Percentiles rank a stretch among this genome's conserved stretches.
These are phyloP conservation scores for Brettanomyces custersianus DNA, from an alignment of 805 yeast species.

Conservation along the genomic window DNA sequence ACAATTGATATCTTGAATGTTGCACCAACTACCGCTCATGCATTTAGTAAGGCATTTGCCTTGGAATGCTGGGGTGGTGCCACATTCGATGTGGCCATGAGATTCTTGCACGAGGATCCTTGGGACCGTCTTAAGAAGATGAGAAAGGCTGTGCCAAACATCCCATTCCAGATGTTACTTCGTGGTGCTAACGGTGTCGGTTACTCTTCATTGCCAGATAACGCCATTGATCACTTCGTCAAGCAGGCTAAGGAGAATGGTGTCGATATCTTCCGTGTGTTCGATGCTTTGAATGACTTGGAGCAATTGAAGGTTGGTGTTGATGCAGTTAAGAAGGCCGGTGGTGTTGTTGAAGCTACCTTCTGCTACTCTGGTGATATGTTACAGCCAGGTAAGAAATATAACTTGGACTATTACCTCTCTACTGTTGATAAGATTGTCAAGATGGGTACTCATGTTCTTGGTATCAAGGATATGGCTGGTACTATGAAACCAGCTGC, in stretches of 20 bases:
- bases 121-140: slow-evolving; percentile 91
- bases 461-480: slow-evolving; percentile 99
- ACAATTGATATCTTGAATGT: slow-evolving; percentile 85
- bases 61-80: slow-evolving; percentile 99
- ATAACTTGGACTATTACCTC: slow-evolving; percentile 85
- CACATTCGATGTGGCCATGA: slow-evolving; percentile 96
- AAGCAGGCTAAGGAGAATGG: slow-evolving; percentile 91
- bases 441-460: slow-evolving; percentile 87
- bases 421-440: slow-evolving; percentile 77
- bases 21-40: slow-evolving; percentile 91
- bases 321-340: slow-evolving; percentile 95
- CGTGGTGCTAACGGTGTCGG: slow-evolving; percentile 99
- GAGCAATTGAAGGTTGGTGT: slow-evolving; percentile 97
- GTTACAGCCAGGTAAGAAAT: slow-evolving; percentile 93
- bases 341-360: slow-evolving; percentile 98
- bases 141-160: slow-evolving; percentile 89
- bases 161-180: slow-evolving; percentile 98
- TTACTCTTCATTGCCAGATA: slow-evolving; percentile 94
- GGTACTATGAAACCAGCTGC: slow-evolving; percentile 97
- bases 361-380: slow-evolving; percentile 98
- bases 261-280: slow-evolving; percentile 95
- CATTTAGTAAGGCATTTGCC: slow-evolving; percentile 84
- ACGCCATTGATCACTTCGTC: slow-evolving; percentile 96
- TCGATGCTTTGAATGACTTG: slow-evolving; percentile 93
- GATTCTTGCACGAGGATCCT: slow-evolving; percentile 97